Evolutionary conservation across 1,284 basidiomycete species (phyloP).

Genomic region (Boletellus deceptivus): DNA sequence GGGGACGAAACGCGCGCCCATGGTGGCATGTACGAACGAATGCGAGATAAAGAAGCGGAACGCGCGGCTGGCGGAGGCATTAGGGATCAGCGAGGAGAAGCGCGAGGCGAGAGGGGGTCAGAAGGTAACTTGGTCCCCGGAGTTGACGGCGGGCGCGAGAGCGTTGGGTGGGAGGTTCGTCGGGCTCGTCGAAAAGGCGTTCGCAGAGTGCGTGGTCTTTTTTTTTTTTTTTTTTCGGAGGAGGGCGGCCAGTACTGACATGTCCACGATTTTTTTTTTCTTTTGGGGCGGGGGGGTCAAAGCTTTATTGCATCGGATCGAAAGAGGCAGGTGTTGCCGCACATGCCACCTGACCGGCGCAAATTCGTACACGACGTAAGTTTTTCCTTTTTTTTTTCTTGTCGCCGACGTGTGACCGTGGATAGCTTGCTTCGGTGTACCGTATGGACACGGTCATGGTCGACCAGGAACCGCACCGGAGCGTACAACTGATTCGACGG

Average conservation of each 20-base stretch:
- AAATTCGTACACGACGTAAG: constrained; percentile 76
- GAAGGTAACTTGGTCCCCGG: constrained; percentile 55
- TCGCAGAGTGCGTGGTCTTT: constrained; percentile 61
- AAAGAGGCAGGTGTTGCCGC: constrained; percentile 72
- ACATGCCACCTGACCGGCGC: constrained; percentile 75
- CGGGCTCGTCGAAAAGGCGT: constrained; percentile 71
- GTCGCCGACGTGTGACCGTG: neutral
- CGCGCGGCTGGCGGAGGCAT: constrained; percentile 79
- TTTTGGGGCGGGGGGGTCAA: no score
- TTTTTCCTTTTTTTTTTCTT: constrained; percentile 7
- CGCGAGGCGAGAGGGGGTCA: constrained; percentile 34
- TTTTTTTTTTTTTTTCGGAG: neutral
- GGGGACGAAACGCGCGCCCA: constrained; percentile 30
- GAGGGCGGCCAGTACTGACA: no score
- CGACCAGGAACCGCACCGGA: constrained; percentile 79
- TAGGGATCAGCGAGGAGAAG: constrained; percentile 68
- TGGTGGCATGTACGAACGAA: constrained; percentile 73
- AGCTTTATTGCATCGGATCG: constrained; percentile 72
- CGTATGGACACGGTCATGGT: constrained; percentile 81
- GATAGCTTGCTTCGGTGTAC: constrained; percentile 70
- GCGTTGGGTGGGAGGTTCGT: constrained; percentile 54
- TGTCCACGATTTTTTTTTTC: no score
- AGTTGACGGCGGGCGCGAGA: constrained; percentile 59
- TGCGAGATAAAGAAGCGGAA: constrained; percentile 84
- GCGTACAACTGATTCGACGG: constrained; percentile 78